These are phyloP conservation scores for Rosa hybrid DNA, from an alignment of 331 rosid genomes.

Conservation along the genomic window DNA sequence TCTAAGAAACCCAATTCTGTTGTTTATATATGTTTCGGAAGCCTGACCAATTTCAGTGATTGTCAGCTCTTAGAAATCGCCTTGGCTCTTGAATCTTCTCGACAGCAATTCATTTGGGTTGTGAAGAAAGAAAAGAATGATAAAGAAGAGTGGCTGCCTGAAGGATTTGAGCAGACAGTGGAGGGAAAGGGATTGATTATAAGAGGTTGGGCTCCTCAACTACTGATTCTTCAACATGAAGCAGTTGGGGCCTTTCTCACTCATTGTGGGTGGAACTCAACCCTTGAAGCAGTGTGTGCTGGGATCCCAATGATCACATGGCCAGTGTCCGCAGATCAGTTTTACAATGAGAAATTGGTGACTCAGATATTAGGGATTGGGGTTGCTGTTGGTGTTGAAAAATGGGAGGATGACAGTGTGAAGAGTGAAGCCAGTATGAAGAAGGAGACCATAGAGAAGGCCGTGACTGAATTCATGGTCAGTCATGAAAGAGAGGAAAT, in stretches of 20 bases:
- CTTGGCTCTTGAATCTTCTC: constrained; percentile 12
- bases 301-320: constrained; percentile 41
- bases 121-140: not conserved
- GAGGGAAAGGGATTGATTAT: constrained; percentile 24
- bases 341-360: constrained; percentile 38
- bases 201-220: too few species aligned
- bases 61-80: constrained; percentile 32
- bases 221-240: too few species aligned
- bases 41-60: constrained; percentile 7
- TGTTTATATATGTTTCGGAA: constrained; percentile 37
- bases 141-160: constrained; percentile 24
- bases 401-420: constrained; percentile 18
- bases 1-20: constrained; percentile 25
- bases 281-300: constrained; percentile 27
- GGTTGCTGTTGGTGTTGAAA: constrained; percentile 26
- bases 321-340: constrained; percentile 35
- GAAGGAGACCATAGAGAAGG: constrained; percentile 4
- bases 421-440: constrained; percentile 19
- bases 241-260: too few species aligned
- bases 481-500: constrained; percentile 23
- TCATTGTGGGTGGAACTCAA: not conserved
- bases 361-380: constrained; percentile 22
- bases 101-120: constrained; percentile 25
- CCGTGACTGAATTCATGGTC: constrained; percentile 18
- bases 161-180: constrained; percentile 31